Conservation (phyloP, 495 filamentous ascomycete species). For the Talaromyces wortmannii region DNA sequence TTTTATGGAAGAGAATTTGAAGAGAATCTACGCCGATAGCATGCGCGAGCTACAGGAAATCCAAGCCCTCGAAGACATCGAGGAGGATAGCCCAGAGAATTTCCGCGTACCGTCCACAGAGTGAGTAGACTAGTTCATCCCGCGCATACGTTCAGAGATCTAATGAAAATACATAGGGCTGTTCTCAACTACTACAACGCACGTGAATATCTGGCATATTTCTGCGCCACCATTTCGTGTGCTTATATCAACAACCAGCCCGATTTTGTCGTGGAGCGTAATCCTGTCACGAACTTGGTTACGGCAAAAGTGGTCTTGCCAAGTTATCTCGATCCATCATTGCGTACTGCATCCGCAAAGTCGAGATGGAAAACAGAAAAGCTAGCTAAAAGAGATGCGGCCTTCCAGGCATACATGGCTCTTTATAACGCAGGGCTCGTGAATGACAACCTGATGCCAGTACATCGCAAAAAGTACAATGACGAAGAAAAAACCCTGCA, state of each 20-base stretch:
- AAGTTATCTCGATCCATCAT: slow-evolving; percentile 52
- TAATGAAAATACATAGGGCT: slow-evolving; percentile 50
- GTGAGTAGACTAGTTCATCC: slow-evolving; percentile 17
- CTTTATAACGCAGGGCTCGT: slow-evolving; percentile 66
- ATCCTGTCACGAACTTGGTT: slow-evolving; percentile 12
- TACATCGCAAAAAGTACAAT: slow-evolving; percentile 13
- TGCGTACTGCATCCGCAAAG: slow-evolving; percentile 49
- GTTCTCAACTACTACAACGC: slow-evolving; percentile 67
- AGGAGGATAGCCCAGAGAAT: slow-evolving; percentile 33
- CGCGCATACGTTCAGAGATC: not conserved
- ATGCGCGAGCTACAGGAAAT: slow-evolving; percentile 42
- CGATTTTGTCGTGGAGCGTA: slow-evolving; percentile 34
- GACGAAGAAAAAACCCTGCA: slow-evolving; percentile 26
- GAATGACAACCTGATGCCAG: slow-evolving; percentile 73
- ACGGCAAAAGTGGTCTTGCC: slow-evolving; percentile 64
- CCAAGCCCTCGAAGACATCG: slow-evolving; percentile 38
- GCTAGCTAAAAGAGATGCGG: slow-evolving; percentile 73
- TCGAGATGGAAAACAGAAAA: slow-evolving; percentile 63
- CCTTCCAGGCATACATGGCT: slow-evolving; percentile 71
- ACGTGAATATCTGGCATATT: slow-evolving; percentile 71
- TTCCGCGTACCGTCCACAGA: slow-evolving; percentile 49
- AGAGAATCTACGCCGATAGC: slow-evolving; percentile 64
- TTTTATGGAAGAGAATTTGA: slow-evolving; percentile 66
- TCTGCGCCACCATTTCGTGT: slow-evolving; percentile 58
- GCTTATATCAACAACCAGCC: slow-evolving; percentile 49